These are phyloP conservation scores for Alternaria conjuncta DNA, from an alignment of 2,329 filamentous ascomycete genomes.

Conservation along the genomic window DNA sequence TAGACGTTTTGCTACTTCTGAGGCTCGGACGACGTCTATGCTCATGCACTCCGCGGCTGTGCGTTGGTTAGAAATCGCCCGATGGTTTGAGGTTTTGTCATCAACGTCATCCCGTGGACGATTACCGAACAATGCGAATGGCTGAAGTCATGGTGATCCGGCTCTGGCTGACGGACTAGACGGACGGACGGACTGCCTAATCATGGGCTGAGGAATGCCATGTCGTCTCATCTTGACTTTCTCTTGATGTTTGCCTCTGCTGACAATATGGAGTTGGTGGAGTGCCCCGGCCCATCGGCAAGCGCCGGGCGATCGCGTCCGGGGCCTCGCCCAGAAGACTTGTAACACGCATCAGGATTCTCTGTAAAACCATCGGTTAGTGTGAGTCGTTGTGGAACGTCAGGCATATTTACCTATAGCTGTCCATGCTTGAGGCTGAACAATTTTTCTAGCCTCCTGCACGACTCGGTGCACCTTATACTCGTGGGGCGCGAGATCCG, in stretches of 20 bases:
- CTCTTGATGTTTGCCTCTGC: conserved; percentile 13
- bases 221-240: conserved; percentile 8
- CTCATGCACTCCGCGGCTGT: conserved; percentile 16
- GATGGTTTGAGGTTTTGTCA: conserved; percentile 22
- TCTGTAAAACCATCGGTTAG: conserved; percentile 11
- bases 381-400: conserved; percentile 1
- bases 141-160: conserved; percentile 8
- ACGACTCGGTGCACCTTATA: not conserved
- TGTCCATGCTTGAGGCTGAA: not conserved
- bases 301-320: conserved; percentile 13
- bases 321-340: conserved; percentile 12
- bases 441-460: not conserved
- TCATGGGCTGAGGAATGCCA: not conserved
- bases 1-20: conserved; percentile 4
- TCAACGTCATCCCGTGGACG: conserved; percentile 17
- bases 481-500: not conserved
- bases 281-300: conserved; percentile 17
- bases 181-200: not conserved
- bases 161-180: not conserved
- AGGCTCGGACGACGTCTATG: conserved; percentile 15
- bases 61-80: conserved; percentile 19
- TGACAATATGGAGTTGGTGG: conserved; percentile 5
- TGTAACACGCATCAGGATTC: conserved; percentile 5
- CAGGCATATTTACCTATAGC: conserved; percentile 6
- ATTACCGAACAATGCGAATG: conserved; percentile 4